Evolutionary conservation across 352 stramenopile genomes (phyloP).

Genomic region (Plasmopara muralis): DNA sequence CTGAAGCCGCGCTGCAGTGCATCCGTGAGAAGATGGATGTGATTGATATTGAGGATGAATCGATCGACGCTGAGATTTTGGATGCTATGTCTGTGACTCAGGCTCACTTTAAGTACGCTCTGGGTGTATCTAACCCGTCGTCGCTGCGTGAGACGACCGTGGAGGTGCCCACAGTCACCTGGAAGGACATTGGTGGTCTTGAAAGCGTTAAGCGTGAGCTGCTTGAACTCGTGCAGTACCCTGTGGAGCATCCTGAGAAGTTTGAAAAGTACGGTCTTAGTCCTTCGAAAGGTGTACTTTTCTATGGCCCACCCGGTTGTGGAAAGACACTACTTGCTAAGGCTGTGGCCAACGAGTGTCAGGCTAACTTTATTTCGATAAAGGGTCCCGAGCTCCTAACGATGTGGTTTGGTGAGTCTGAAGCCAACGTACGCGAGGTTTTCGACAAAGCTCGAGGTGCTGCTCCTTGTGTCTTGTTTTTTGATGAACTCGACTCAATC

Average conservation of each 20-base stretch:
- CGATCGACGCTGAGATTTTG: conserved; percentile 98
- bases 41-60: conserved; percentile 99
- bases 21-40: conserved; percentile 99
- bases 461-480: conserved; percentile 98
- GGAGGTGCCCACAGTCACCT: conserved; percentile 97
- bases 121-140: conserved; percentile 97
- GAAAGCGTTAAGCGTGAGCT: conserved; percentile 98
- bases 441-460: conserved; percentile 98
- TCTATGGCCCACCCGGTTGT: conserved; percentile 99
- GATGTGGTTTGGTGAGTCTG: conserved; percentile 99
- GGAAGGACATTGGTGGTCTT: conserved; percentile 99
- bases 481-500: conserved; percentile 99
- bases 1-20: conserved; percentile 97
- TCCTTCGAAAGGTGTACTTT: conserved; percentile 96
- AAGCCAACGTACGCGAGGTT: conserved; percentile 98
- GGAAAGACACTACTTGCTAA: conserved; percentile 99
- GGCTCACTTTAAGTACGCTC: conserved; percentile 98
- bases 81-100: conserved; percentile 98
- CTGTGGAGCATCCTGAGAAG: conserved; percentile 99
- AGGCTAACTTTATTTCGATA: conserved; percentile 99
- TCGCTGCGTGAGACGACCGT: conserved; percentile 98
- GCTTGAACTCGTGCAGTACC: conserved; percentile 99
- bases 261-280: conserved; percentile 97
- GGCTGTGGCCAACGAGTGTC: conserved; percentile 99
- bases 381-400: conserved; percentile 99